These are phyloP conservation scores for Cenchrus purpureus DNA, from an alignment of 176 grass and related monocot genomes.

Conservation along the genomic window DNA sequence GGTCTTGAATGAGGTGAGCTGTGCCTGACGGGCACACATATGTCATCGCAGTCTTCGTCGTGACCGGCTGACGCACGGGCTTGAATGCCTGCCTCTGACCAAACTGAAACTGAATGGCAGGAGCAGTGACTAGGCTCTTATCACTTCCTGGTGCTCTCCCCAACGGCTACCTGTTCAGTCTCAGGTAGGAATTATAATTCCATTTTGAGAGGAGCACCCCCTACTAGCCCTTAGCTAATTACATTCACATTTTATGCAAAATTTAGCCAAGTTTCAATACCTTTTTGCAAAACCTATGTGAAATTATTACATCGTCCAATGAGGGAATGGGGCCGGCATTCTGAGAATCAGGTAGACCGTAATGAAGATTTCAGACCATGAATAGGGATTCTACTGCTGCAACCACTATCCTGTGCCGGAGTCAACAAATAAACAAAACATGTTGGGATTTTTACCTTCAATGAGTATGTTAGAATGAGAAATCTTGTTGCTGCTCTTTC, in stretches of 20 bases:
- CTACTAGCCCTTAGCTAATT: neutral
- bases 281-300: neutral
- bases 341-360: too few species aligned
- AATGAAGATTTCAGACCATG: neutral
- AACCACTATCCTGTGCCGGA: neutral
- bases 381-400: neutral
- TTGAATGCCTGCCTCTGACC: slow-evolving; percentile 37
- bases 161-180: slow-evolving; percentile 33
- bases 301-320: neutral
- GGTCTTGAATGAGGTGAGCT: slow-evolving; percentile 9
- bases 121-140: slow-evolving; percentile 27
- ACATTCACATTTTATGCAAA: neutral
- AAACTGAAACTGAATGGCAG: neutral
- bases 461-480: neutral
- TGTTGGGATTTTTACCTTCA: neutral
- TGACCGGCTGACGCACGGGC: slow-evolving; percentile 37
- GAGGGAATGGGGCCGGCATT: too few species aligned
- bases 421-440: neutral
- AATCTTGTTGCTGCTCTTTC: neutral
- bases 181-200: neutral
- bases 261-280: neutral
- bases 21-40: neutral
- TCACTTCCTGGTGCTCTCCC: slow-evolving; percentile 14
- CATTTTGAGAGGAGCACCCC: neutral
- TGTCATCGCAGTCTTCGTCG: neutral